phyloP scores from a whole-genome alignment of 441 rosid species.

The Gossypium davidsonii region DNA sequence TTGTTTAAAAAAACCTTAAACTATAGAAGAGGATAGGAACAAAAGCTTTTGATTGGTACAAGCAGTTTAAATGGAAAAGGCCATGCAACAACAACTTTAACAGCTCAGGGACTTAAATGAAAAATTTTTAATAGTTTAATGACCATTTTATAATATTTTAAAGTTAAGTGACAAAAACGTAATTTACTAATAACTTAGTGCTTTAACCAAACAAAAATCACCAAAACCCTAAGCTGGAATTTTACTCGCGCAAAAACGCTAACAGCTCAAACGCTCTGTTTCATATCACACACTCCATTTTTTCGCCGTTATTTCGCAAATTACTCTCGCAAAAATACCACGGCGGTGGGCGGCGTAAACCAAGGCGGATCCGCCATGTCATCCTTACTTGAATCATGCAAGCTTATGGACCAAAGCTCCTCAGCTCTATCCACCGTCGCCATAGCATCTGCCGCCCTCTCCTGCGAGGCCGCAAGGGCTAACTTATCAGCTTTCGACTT shows the following conservation, averaged over 20 bases:
- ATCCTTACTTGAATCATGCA: slow-evolving; percentile 21
- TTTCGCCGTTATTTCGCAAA: neutral
- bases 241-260: neutral
- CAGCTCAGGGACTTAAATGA: no score
- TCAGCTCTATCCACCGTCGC: slow-evolving; percentile 42
- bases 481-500: slow-evolving; percentile 43
- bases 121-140: no score
- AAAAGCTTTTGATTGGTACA: no score
- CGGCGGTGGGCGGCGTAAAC: neutral
- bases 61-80: no score
- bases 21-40: no score
- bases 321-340: neutral
- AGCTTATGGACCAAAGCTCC: slow-evolving; percentile 50
- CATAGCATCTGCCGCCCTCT: slow-evolving; percentile 66
- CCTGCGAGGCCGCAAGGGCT: slow-evolving; percentile 61
- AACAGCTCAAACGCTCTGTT: neutral
- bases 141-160: accelerated
- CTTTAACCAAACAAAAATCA: neutral
- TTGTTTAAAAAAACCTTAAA: no score
- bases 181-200: no score
- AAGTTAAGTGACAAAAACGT: no score
- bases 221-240: neutral
- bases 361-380: neutral
- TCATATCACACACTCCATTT: neutral
- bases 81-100: no score